Percentiles rank a stretch among this genome's conserved stretches.
Evolutionary conservation across 805 yeast genomes (phyloP).

Genomic region (Phaffomyces thermotolerans): DNA sequence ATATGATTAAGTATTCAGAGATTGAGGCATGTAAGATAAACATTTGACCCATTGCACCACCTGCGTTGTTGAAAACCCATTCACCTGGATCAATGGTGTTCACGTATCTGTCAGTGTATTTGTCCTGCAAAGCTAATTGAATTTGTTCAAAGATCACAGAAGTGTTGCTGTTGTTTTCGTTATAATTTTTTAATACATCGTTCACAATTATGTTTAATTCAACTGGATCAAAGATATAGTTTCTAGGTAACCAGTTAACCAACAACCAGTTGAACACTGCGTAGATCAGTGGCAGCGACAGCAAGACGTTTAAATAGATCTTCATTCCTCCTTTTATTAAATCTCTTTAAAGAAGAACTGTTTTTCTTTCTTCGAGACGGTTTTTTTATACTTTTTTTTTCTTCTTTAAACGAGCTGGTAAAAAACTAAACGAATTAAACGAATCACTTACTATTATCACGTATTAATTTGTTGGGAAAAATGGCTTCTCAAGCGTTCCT

Average conservation of each 20-base stretch:
- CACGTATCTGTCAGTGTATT: conserved; percentile 67
- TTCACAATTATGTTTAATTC: conserved; percentile 52
- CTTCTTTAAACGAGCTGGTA: too few species aligned
- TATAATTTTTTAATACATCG: conserved; percentile 42
- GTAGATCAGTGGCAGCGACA: conserved; percentile 15
- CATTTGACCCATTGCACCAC: conserved; percentile 98
- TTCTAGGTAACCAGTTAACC: conserved; percentile 60
- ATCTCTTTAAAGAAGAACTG: too few species aligned
- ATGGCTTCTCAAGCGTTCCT: background rate
- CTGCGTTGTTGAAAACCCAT: conserved; percentile 97
- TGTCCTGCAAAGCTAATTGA: conserved; percentile 46
- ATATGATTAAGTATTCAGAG: conserved; percentile 85
- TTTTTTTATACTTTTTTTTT: too few species aligned
- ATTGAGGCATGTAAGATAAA: conserved; percentile 90
- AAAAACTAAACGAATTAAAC: too few species aligned
- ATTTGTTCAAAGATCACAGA: conserved; percentile 58
- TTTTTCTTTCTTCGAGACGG: too few species aligned
- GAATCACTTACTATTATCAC: too few species aligned
- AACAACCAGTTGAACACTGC: conserved; percentile 35
- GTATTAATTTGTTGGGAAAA: background rate
- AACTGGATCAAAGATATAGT: conserved; percentile 64
- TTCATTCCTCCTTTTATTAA: background rate
- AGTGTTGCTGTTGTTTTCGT: conserved; percentile 44
- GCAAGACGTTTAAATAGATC: background rate
- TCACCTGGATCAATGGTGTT: conserved; percentile 69